Conservation (phyloP, 805 yeast species). For the Monosporozyma servazzii region DNA sequence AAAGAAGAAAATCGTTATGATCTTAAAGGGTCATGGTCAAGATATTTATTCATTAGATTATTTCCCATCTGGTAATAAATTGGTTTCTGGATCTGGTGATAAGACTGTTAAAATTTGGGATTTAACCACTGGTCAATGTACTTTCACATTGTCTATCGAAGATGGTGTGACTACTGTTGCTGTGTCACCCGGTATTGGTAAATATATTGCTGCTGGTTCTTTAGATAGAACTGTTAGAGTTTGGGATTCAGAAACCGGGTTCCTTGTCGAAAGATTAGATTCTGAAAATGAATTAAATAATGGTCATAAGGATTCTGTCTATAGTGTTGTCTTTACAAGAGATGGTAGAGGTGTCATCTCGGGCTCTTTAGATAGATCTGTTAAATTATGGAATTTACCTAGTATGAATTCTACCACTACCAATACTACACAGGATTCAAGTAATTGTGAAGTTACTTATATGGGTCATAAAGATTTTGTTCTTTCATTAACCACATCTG, state of each 20-base stretch:
- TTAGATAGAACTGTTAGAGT: constrained; percentile 91
- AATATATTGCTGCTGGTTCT: constrained; percentile 91
- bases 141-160: constrained; percentile 80
- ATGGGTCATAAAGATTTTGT: constrained; percentile 96
- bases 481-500: constrained; percentile 85
- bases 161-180: constrained; percentile 99
- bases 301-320: constrained; percentile 94
- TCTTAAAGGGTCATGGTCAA: constrained; percentile 90
- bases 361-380: constrained; percentile 92
- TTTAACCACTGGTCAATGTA: constrained; percentile 76
- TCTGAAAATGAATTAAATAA: constrained; percentile 81
- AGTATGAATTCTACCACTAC: constrained; percentile 17
- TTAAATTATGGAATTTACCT: constrained; percentile 76
- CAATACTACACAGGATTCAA: background rate
- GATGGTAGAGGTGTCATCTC: constrained; percentile 87
- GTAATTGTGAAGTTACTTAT: constrained; percentile 76
- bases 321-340: constrained; percentile 86
- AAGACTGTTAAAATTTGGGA: constrained; percentile 97
- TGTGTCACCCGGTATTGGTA: constrained; percentile 83
- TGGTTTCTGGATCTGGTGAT: constrained; percentile 95
- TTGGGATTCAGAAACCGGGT: constrained; percentile 92
- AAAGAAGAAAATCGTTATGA: constrained; percentile 74
- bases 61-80: constrained; percentile 86
- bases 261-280: constrained; percentile 84
- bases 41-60: constrained; percentile 93